Evolutionary conservation across 345 rosid genomes (phyloP).

Genomic region (Crucihimalaya himalaica): DNA sequence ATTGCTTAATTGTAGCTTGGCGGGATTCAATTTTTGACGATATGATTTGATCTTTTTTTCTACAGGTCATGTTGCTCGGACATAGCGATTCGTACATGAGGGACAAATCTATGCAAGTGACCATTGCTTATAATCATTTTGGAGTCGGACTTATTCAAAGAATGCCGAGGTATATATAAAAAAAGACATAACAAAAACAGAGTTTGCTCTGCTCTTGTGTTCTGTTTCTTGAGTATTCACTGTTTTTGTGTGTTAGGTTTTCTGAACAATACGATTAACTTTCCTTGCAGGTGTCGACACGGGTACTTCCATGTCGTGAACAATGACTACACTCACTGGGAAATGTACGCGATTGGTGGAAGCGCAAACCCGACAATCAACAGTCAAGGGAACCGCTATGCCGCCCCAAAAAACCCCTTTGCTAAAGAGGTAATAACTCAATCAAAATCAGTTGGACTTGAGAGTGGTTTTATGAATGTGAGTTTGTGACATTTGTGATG

Average conservation of each 20-base stretch:
- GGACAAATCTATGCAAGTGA: constrained; percentile 94
- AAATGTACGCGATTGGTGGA: constrained; percentile 98
- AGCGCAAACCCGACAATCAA: constrained; percentile 91
- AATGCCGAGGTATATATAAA: constrained; percentile 78
- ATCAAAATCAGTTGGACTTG: background rate
- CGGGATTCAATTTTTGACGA: background rate
- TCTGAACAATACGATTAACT: background rate
- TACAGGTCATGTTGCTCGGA: constrained; percentile 84
- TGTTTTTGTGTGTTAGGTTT: background rate
- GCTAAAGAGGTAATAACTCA: constrained; percentile 72
- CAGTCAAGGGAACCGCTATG: constrained; percentile 94
- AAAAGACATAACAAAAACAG: constrained; percentile 1
- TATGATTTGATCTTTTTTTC: background rate
- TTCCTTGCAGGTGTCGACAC: constrained; percentile 72
- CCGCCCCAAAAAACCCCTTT: constrained; percentile 70
- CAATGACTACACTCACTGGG: constrained; percentile 99
- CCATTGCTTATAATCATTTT: constrained; percentile 94
- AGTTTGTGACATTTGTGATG: background rate
- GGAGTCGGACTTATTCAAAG: constrained; percentile 95
- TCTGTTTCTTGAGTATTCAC: background rate
- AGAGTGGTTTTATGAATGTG: background rate
- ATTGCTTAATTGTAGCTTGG: background rate
- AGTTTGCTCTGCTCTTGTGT: constrained; percentile 3
- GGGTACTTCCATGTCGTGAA: constrained; percentile 97
- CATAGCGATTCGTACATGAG: constrained; percentile 84